phyloP scores from a whole-genome alignment of 2,329 filamentous ascomycete species.

The Xylaria sp. region DNA sequence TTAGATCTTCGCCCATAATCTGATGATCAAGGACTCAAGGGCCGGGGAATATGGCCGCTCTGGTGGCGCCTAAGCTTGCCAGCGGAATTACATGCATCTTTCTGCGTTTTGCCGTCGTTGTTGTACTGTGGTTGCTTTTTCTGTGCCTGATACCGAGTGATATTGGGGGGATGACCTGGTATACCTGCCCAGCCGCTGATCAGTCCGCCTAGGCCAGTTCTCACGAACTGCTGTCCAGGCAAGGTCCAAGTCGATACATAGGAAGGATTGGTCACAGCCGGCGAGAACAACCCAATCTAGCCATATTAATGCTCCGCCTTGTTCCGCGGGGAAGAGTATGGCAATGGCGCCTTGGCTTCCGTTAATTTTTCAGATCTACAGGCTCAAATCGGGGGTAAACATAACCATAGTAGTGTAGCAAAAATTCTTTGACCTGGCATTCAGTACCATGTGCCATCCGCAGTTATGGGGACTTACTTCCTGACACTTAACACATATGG shows the following conservation, averaged over 20 bases:
- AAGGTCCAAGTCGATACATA: not conserved
- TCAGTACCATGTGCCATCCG: too few species aligned
- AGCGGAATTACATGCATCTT: conserved; percentile 22
- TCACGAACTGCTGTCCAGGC: conserved; percentile 1
- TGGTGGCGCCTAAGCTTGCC: conserved; percentile 16
- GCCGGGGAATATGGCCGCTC: conserved; percentile 11
- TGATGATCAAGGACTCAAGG: conserved; percentile 11
- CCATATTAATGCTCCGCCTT: not conserved
- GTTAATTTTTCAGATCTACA: not conserved
- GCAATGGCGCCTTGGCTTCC: not conserved
- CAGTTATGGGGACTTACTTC: not conserved
- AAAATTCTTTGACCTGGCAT: not conserved
- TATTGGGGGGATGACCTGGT: not conserved
- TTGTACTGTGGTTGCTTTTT: conserved; percentile 17
- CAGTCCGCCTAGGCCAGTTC: not conserved
- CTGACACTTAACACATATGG: not conserved
- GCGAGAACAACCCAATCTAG: not conserved
- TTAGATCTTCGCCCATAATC: conserved; percentile 11
- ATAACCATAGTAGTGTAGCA: not conserved
- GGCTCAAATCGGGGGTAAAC: not conserved
- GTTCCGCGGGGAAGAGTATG: not conserved
- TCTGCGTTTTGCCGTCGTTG: not conserved
- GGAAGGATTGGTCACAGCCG: not conserved
- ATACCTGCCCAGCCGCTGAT: conserved; percentile 3
- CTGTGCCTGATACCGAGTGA: not conserved